Base-by-base conservation (phyloP, 2,329 filamentous ascomycete species). In the Leptographium radiaticola region DNA sequence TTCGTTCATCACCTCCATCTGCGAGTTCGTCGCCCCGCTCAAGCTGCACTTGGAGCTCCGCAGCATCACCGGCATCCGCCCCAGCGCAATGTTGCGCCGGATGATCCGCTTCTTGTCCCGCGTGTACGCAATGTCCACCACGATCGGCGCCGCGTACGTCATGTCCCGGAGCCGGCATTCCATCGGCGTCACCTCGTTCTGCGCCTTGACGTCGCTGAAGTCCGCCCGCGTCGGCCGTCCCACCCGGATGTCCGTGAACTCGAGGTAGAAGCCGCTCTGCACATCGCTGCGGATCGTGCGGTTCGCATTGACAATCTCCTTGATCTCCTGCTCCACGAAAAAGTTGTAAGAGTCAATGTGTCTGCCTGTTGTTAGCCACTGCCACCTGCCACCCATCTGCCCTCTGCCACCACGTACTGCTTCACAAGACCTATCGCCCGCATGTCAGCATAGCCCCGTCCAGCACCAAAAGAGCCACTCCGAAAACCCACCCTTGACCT, bases 301-400 rank as follows among this genome's bases (percentile, higher is more conserved):
- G 67, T 96, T 97, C 51, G 91, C 87, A 66, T 88, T 84, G 60
- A 98, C 86, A 62, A 98, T 98, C 63, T 96, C 90, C 71, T 95
- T 95, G 67, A 98, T 83, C 66, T 97, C 90, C 54, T 94, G 86
- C 62, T 98, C 89, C 60, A 96, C 86, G 63, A 98, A 97, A 71
- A 93, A 95, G 71, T 98, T 96, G 76, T 94, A 98, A 30, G 93
- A 97, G 72, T 98, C 94, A 65, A 95, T 91, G 68, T 96, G 90
- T 62, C 75, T 76, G n/a, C 8, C 11, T 7, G 33, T 25, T 25
- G 25, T 25, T 25, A n/a, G 11, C 34, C 20, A 50, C 16, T 48
- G 16, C 52, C 25, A 15, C 40, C 36, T 12, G 9, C 25, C 20
- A 10, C 6, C 11, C n/a, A n/a, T 16, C 12, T 16, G 8, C 47